phyloP scores from a whole-genome alignment of 78 protist genomes.

The Dictyostelium intermedium region DNA sequence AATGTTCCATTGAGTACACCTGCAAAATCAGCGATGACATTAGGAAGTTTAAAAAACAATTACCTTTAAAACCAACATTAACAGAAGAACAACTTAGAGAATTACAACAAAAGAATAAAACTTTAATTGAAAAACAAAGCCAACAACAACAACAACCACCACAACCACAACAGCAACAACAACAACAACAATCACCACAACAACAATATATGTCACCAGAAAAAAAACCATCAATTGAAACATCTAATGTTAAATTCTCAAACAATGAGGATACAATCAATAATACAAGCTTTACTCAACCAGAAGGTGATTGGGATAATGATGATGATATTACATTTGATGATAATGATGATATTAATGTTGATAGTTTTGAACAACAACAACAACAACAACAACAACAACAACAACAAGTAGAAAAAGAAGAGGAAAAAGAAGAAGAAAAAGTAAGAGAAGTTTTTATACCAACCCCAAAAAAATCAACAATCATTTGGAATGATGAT shows the following conservation, averaged over 20 bases:
- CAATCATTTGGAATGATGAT: constrained; percentile 69
- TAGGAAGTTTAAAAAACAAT: constrained; percentile 40
- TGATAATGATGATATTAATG: background rate
- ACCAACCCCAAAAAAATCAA: constrained; percentile 26
- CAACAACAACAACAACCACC: background rate
- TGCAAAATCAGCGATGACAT: constrained; percentile 58
- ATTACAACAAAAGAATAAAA: constrained; percentile 18
- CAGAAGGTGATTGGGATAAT: constrained; percentile 36
- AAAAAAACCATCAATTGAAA: background rate
- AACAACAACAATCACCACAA: background rate
- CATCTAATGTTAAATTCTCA: background rate
- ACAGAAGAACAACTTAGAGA: constrained; percentile 9
- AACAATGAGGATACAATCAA: background rate
- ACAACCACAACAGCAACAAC: background rate
- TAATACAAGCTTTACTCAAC: background rate
- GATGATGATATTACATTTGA: constrained; percentile 24
- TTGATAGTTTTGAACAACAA: background rate
- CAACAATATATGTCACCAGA: background rate
- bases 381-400: background rate
- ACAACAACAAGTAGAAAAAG: background rate
- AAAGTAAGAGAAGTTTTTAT: background rate
- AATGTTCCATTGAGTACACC: constrained; percentile 63
- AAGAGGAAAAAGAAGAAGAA: background rate
- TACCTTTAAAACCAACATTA: constrained; percentile 8
- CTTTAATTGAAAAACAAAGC: background rate